A percentile compares a stretch with the other conserved stretches of the same genome.
phyloP scores from a whole-genome alignment of 257 asterid species.

The Catharanthus roseus region DNA sequence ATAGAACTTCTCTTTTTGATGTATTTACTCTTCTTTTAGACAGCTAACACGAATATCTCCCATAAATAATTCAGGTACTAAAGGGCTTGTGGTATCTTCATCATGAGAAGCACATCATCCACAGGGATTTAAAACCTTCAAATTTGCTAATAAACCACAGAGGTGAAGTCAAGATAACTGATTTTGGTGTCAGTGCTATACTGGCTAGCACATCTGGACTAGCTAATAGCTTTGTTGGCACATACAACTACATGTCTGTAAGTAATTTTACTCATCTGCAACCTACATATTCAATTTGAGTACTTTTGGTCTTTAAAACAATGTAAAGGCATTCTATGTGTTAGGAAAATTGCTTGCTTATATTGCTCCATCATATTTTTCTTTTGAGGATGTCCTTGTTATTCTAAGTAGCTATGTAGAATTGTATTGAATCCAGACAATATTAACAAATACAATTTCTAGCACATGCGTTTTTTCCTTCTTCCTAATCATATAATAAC shows the following conservation, averaged over 20 bases:
- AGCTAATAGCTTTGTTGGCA: slow-evolving; percentile 95
- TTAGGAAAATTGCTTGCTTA: background rate
- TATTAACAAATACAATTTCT: background rate
- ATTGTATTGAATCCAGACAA: background rate
- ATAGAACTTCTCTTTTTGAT: background rate
- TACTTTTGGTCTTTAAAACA: background rate
- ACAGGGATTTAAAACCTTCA: slow-evolving; percentile 93
- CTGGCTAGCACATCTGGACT: slow-evolving; percentile 76
- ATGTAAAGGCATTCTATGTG: background rate
- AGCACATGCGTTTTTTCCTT: background rate
- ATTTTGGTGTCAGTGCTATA: slow-evolving; percentile 93
- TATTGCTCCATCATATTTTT: background rate
- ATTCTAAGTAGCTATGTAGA: slow-evolving; percentile 9
- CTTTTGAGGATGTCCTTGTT: background rate
- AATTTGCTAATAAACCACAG: slow-evolving; percentile 87
- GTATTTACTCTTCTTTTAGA: slow-evolving; percentile 2
- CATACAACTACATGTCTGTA: slow-evolving; percentile 99
- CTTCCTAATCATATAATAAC: background rate
- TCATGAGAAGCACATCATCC: slow-evolving; percentile 93
- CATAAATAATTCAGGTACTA: slow-evolving; percentile 57
- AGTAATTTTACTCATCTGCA: slow-evolving; percentile 32
- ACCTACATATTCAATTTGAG: background rate
- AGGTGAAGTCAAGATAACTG: slow-evolving; percentile 98
- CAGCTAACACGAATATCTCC: slow-evolving; percentile 6
- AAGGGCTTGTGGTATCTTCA: slow-evolving; percentile 98